phyloP scores from a whole-genome alignment of 139 green algal genomes.

The Gonium pectorale region DNA sequence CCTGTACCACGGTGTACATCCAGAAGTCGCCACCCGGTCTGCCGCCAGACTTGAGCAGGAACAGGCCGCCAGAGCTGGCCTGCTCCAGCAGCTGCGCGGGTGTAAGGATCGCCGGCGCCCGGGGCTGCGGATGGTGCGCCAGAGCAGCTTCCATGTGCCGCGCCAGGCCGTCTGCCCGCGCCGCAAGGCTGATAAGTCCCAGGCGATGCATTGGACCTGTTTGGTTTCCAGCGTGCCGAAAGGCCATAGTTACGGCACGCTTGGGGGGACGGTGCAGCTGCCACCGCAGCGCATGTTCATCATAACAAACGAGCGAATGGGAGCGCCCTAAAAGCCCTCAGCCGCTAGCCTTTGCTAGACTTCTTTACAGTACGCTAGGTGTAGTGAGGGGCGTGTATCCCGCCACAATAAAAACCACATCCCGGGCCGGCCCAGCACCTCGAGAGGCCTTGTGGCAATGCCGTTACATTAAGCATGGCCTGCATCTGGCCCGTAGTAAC shows the following conservation, averaged over 20 bases:
- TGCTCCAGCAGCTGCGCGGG: neutral
- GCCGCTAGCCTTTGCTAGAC: neutral
- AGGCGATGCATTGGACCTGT: slow-evolving; percentile 7
- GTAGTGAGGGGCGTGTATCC: neutral
- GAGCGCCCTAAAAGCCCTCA: neutral
- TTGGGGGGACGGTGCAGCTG: too few relatives aligned
- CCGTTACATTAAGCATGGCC: too few relatives aligned
- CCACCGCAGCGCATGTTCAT: neutral
- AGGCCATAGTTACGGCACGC: too few relatives aligned
- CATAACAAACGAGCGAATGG: neutral
- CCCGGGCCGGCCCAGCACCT: neutral
- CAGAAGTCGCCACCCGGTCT: neutral
- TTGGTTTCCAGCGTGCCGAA: too few relatives aligned
- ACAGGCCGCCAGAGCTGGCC: neutral
- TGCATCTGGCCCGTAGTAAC: too few relatives aligned
- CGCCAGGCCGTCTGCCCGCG: neutral
- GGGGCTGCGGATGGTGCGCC: neutral
- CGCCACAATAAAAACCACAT: neutral
- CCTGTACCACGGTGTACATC: neutral
- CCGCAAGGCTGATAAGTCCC: neutral
- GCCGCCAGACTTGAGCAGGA: neutral
- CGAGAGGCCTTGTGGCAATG: too few relatives aligned
- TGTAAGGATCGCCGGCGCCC: neutral
- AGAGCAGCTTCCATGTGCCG: slow-evolving; percentile 1
- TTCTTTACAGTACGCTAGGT: neutral